Evolutionary conservation across 768 basidiomycete species (phyloP).

Genomic region (Pisolithus microcarpus): DNA sequence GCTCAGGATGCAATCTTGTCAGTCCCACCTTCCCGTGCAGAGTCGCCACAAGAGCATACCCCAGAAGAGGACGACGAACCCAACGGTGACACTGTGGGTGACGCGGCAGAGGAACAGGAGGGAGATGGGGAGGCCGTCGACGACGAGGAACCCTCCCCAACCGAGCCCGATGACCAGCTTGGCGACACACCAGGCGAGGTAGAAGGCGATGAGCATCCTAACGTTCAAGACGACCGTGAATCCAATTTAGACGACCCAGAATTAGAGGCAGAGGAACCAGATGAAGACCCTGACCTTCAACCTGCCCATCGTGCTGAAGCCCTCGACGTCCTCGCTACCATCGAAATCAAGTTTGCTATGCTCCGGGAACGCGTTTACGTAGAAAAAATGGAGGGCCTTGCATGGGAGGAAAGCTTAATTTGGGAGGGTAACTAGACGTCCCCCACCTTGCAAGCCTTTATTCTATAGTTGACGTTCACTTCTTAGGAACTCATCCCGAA

Average conservation of each 20-base stretch:
- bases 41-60: slow-evolving; percentile 2
- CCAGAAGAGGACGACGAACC: slow-evolving; percentile 26
- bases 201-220: slow-evolving; percentile 30
- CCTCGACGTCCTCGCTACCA: slow-evolving; percentile 76
- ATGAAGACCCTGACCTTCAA: slow-evolving; percentile 64
- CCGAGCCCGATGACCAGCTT: slow-evolving; percentile 10
- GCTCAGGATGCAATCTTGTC: slow-evolving; percentile 8
- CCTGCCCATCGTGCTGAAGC: slow-evolving; percentile 83
- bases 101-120: slow-evolving; percentile 5
- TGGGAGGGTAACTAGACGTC: slow-evolving; percentile 53
- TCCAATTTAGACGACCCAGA: slow-evolving; percentile 15
- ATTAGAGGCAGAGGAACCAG: slow-evolving; percentile 17
- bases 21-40: background rate
- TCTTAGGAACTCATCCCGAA: slow-evolving; percentile 77
- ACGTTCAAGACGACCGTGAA: slow-evolving; percentile 4
- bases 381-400: slow-evolving; percentile 88
- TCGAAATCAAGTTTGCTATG: slow-evolving; percentile 89
- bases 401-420: slow-evolving; percentile 82
- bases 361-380: slow-evolving; percentile 83
- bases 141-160: slow-evolving; percentile 17
- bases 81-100: slow-evolving; percentile 13
- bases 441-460: background rate
- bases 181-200: slow-evolving; percentile 11
- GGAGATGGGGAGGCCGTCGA: slow-evolving; percentile 13
- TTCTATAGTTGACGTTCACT: background rate